These are phyloP conservation scores for Grigorovia yakushimaensis DNA, from an alignment of 805 yeast genomes.

Conservation along the genomic window DNA sequence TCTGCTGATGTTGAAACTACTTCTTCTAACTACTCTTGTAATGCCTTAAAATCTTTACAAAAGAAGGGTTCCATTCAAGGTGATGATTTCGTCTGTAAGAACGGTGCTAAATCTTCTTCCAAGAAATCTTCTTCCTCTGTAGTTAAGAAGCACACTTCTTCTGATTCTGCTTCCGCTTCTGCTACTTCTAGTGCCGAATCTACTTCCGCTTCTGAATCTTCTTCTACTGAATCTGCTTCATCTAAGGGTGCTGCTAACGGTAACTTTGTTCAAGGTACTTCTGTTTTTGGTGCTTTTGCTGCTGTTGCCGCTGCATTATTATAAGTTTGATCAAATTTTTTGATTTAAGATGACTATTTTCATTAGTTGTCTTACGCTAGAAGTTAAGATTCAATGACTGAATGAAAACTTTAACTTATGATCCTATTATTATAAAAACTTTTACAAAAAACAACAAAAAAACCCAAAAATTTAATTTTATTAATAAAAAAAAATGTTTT, in stretches of 20 bases:
- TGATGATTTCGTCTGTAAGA: constrained; percentile 70
- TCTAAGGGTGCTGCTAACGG: constrained; percentile 31
- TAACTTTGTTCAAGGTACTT: constrained; percentile 28
- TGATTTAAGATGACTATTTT: too few relatives aligned
- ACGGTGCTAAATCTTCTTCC: constrained; percentile 45
- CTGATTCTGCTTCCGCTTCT: constrained; percentile 33
- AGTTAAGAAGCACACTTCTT: constrained; percentile 12
- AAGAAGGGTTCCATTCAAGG: constrained; percentile 81
- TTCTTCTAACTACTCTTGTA: constrained; percentile 70
- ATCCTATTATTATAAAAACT: not conserved
- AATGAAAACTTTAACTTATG: not conserved
- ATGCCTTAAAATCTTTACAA: constrained; percentile 61
- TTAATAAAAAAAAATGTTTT: not conserved
- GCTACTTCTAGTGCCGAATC: constrained; percentile 18
- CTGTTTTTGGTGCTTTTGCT: constrained; percentile 40
- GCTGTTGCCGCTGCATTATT: constrained; percentile 43
- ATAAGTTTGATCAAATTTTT: constrained; percentile 18
- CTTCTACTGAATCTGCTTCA: constrained; percentile 9
- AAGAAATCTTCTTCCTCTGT: constrained; percentile 27
- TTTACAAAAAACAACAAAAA: not conserved
- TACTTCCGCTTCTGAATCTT: constrained; percentile 6
- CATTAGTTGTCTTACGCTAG: not conserved
- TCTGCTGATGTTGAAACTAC: constrained; percentile 75
- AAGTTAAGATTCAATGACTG: too few relatives aligned
- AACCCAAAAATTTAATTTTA: not conserved